Evolutionary conservation across 306 rosid species (phyloP).

Genomic region (barrel medic (Medicago truncatula)): MtrunA17r5.0-ANR NC_053042.1:7341501-7342000

Average conservation of each 20-base stretch:
- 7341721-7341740: slow-evolving; percentile 98
- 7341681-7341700: slow-evolving; percentile 62
- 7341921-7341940: slow-evolving; percentile 23
- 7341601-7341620: slow-evolving; percentile 26
- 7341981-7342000: slow-evolving; percentile 35
- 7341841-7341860: background rate
- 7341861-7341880: background rate
- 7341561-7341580: slow-evolving; percentile 93
- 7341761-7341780: slow-evolving; percentile 71
- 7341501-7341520: slow-evolving; percentile 96
- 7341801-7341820: slow-evolving; percentile 36
- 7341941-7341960: slow-evolving; percentile 1
- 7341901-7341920: slow-evolving; percentile 13
- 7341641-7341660: slow-evolving; percentile 23
- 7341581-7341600: slow-evolving; percentile 26
- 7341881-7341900: slow-evolving; percentile 30
- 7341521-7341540: slow-evolving; percentile 87
- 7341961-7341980: slow-evolving; percentile 28
- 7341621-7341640: slow-evolving; percentile 13
- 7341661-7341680: slow-evolving; percentile 33
- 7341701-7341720: slow-evolving; percentile 92
- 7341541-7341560: slow-evolving; percentile 98
- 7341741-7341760: slow-evolving; percentile 93
- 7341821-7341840: slow-evolving; percentile 20
- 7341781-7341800: slow-evolving; percentile 34